phyloP scores from a whole-genome alignment of 345 rosid species.

The Microthlaspi erraticum region DNA sequence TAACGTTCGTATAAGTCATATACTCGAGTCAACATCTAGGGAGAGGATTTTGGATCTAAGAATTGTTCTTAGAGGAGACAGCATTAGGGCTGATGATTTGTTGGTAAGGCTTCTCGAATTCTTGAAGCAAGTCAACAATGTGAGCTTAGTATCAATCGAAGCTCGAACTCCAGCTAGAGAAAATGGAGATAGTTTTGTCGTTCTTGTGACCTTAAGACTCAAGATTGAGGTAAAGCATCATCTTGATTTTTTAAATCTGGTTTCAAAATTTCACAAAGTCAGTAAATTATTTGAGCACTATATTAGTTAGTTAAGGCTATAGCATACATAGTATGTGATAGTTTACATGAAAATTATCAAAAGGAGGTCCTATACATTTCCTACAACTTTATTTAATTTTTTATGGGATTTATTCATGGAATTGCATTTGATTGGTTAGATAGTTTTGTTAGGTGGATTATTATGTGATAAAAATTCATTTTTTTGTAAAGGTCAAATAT shows the following conservation, averaged over 20 bases:
- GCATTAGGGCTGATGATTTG: constrained; percentile 41
- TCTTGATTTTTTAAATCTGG: constrained; percentile 13
- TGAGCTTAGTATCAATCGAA: constrained; percentile 60
- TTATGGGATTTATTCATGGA: not conserved
- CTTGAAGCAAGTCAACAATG: constrained; percentile 56
- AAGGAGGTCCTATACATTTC: not conserved
- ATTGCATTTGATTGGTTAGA: constrained; percentile 13
- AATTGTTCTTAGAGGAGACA: constrained; percentile 56
- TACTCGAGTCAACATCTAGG: constrained; percentile 55
- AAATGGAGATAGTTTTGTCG: constrained; percentile 40
- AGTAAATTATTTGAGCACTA: not conserved
- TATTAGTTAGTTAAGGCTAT: not conserved
- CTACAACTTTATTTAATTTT: not conserved
- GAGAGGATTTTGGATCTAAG: constrained; percentile 54
- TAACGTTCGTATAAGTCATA: constrained; percentile 44
- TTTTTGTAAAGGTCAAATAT: not conserved
- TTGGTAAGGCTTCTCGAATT: constrained; percentile 66
- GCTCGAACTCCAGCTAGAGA: constrained; percentile 49
- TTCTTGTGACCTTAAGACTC: constrained; percentile 54
- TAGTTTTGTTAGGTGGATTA: not conserved
- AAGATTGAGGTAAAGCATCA: constrained; percentile 59
- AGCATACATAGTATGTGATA: not conserved
- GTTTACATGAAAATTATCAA: not conserved
- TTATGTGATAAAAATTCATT: not conserved
- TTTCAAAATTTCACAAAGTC: not conserved